phyloP scores from a whole-genome alignment of 306 rosid species.

The Cucurbita pepo region DNA sequence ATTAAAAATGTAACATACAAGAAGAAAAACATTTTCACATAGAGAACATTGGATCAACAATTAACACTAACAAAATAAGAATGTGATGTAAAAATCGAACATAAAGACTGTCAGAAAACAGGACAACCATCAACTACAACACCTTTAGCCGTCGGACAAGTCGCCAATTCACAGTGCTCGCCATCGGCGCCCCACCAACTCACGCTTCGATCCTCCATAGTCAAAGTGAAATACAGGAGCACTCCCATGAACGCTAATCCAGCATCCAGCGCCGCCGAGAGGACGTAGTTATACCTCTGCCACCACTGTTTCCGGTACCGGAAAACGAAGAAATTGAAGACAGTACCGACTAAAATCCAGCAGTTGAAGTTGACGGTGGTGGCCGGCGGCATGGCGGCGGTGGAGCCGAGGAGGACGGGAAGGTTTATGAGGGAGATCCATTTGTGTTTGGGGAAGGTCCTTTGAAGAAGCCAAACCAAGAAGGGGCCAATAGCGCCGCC shows the following conservation, averaged over 20 bases:
- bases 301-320: constrained; percentile 19
- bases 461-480: constrained; percentile 14
- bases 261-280: constrained; percentile 26
- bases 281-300: constrained; percentile 26
- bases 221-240: constrained; percentile 24
- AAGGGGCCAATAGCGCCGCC: constrained; percentile 16
- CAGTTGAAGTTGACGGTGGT: constrained; percentile 19
- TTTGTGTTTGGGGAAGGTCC: constrained; percentile 12
- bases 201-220: constrained; percentile 5
- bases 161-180: constrained; percentile 39
- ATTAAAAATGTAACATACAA: neutral
- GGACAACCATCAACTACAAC: constrained; percentile 33
- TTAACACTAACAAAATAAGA: neutral
- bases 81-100: neutral
- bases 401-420: constrained; percentile 19
- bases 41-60: neutral
- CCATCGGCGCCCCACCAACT: constrained; percentile 41
- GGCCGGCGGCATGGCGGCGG: constrained; percentile 22
- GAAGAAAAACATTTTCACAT: neutral
- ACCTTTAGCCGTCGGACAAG: constrained; percentile 54
- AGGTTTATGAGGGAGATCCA: constrained; percentile 21
- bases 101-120: constrained; percentile 7
- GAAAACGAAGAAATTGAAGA: constrained; percentile 20
- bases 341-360: constrained; percentile 12
- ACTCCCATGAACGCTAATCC: constrained; percentile 39